Conservation (phyloP, 2,329 filamentous ascomycete genomes). For the Fusarium humuli region DNA sequence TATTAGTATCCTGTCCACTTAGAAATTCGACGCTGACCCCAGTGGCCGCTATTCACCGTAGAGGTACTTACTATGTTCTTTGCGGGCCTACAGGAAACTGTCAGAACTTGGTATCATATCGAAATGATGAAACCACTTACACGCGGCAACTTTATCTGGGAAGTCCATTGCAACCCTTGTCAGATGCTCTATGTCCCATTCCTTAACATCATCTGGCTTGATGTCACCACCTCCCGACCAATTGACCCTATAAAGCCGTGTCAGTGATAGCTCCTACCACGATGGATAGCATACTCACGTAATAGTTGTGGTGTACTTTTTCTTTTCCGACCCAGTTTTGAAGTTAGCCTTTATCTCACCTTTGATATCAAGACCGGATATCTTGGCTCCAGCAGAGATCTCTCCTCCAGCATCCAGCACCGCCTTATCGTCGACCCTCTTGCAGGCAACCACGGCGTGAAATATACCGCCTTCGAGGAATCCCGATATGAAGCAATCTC, state of each 20-base stretch:
- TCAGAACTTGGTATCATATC: background rate
- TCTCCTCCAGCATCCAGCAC: too few species aligned
- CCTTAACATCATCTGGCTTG: background rate
- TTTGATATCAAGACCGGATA: background rate
- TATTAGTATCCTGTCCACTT: too few species aligned
- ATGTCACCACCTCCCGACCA: background rate
- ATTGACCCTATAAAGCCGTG: background rate
- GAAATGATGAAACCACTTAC: background rate
- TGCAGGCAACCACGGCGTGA: background rate
- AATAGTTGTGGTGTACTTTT: background rate
- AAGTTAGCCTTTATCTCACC: background rate
- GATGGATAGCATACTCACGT: background rate
- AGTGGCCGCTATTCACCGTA: too few species aligned
- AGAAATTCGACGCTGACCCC: too few species aligned
- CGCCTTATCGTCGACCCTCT: background rate
- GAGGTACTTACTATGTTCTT: background rate
- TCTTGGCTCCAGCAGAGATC: background rate
- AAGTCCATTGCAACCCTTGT: background rate
- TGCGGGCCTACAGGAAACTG: background rate
- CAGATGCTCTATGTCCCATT: background rate
- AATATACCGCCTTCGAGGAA: background rate
- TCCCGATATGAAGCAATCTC: background rate
- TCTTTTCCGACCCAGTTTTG: background rate
- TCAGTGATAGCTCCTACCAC: background rate
- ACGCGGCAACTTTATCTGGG: background rate